Base-by-base conservation (phyloP, 371 early-diverging fungal species). In the Polyrhizophydium stewartii region DNA sequence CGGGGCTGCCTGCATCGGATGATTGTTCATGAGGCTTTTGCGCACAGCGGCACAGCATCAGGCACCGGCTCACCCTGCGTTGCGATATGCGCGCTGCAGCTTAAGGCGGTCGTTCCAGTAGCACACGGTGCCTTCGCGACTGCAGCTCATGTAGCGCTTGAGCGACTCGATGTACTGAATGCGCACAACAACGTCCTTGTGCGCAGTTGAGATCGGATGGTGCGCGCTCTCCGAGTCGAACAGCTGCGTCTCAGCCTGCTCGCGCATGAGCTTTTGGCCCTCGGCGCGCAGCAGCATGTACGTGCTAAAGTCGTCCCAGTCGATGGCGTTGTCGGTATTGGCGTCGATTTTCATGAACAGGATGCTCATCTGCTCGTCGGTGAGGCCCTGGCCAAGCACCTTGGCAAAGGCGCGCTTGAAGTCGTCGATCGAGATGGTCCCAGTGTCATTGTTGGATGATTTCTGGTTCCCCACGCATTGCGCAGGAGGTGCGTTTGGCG, bases 291-390 rank as follows among this genome's bases (percentile, higher is more conserved):
- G 58, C 17, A 81, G 67, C 74, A 81, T 75, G 58, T 71, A 81
- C 9, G 78, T 74, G 59, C 72, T 68, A 62, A 81, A 81, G 59
- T 76, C 81, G 51, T 81, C 77, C 81, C 81, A 80, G 62, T 77
- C 72, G 19, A 81, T 67, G 1, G 60, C 55, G 25, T 75, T 67
- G 63, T 82, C 76, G 41, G 73, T 76, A 62, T 77, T 77, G 2
- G 76, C 70, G 62, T 82, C 79, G 32, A 82, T 75, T 55, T 81
- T 66, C 79, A 81, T 79, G 59, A 82, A 79, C 17, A 82, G 63
- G 6, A 69, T 51, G 6, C 40, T 55, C 71, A 82, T 74, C 60
- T 82, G 82, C 40, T 75, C 77, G 19, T 75, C 76, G 0, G 70
- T 68, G 32, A 79, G 64, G 0, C 73, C 74, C 38, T 73, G 40